Conservation (phyloP, 139 green algal genomes). For the Gonium pectorale region DNA sequence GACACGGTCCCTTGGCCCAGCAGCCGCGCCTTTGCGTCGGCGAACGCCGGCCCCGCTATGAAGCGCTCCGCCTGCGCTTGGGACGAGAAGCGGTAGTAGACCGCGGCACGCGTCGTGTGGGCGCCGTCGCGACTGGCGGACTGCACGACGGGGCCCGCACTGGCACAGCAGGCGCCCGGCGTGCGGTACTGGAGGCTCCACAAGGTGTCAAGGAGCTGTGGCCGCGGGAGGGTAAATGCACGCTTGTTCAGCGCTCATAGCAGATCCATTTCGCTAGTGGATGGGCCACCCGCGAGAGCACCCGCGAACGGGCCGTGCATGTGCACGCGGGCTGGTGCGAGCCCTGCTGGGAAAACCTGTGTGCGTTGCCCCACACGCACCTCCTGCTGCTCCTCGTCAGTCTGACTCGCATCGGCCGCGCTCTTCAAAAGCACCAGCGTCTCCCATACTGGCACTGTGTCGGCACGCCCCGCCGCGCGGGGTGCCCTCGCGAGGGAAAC, state of each 20-base stretch:
- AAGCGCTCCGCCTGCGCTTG: conserved; percentile 39
- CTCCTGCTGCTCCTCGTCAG: conserved; percentile 14
- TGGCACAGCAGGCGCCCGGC: conserved; percentile 23
- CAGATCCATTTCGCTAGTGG: too few relatives aligned
- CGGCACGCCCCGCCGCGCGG: background rate
- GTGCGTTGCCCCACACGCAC: conserved; percentile 9
- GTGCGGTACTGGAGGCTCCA: conserved; percentile 38
- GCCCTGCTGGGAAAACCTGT: too few relatives aligned
- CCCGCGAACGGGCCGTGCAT: too few relatives aligned
- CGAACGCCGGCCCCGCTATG: background rate
- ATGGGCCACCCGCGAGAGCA: too few relatives aligned
- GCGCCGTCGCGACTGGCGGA: background rate
- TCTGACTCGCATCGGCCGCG: background rate
- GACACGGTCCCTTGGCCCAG: conserved; percentile 2
- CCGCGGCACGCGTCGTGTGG: background rate
- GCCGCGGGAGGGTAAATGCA: background rate
- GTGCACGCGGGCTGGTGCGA: too few relatives aligned
- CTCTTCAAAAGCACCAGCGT: conserved; percentile 2
- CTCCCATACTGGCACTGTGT: conserved; percentile 32
- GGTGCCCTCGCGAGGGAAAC: background rate
- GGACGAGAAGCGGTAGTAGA: conserved; percentile 41
- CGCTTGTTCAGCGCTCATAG: too few relatives aligned
- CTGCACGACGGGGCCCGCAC: conserved; percentile 1
- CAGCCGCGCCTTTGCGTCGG: conserved; percentile 14
- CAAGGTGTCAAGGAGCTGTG: conserved; percentile 14